Evolutionary conservation across 768 basidiomycete species (phyloP).

Genomic region (Sistotremastrum suecicum): DNA sequence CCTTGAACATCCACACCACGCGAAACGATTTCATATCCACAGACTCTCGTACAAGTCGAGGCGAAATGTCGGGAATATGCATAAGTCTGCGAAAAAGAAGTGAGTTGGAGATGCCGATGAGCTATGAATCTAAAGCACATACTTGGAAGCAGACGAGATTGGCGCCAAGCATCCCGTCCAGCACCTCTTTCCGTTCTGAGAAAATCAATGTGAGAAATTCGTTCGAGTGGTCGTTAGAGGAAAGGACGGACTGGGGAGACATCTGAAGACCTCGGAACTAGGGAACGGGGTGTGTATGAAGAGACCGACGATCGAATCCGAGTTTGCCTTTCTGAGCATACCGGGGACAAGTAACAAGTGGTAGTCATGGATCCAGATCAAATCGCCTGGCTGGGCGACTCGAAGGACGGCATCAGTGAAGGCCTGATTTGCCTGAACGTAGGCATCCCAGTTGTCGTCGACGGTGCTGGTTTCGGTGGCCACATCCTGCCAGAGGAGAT

Average conservation of each 20-base stretch:
- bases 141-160: slow-evolving; percentile 93
- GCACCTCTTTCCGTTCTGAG: slow-evolving; percentile 76
- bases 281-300: slow-evolving; percentile 99
- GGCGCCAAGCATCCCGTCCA: slow-evolving; percentile 96
- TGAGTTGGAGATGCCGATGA: neutral
- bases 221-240: neutral
- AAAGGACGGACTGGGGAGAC: slow-evolving; percentile 59
- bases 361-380: slow-evolving; percentile 93
- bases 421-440: slow-evolving; percentile 69
- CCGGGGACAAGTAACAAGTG: slow-evolving; percentile 86
- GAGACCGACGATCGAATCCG: slow-evolving; percentile 60
- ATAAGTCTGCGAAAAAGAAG: slow-evolving; percentile 43
- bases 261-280: slow-evolving; percentile 89
- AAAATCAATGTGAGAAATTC: neutral
- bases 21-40: slow-evolving; percentile 77
- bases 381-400: slow-evolving; percentile 76
- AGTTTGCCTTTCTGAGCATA: slow-evolving; percentile 57
- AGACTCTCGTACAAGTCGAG: slow-evolving; percentile 89
- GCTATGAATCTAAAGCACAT: slow-evolving; percentile 6
- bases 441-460: slow-evolving; percentile 69
- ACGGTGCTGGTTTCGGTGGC: slow-evolving; percentile 80
- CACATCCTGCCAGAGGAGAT: slow-evolving; percentile 95
- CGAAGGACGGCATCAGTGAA: slow-evolving; percentile 41
- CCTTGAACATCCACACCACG: slow-evolving; percentile 74
- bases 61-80: slow-evolving; percentile 92